These are phyloP conservation scores for Amphibolis antarctica DNA, from an alignment of 106 monocot species.

Conservation along the genomic window DNA sequence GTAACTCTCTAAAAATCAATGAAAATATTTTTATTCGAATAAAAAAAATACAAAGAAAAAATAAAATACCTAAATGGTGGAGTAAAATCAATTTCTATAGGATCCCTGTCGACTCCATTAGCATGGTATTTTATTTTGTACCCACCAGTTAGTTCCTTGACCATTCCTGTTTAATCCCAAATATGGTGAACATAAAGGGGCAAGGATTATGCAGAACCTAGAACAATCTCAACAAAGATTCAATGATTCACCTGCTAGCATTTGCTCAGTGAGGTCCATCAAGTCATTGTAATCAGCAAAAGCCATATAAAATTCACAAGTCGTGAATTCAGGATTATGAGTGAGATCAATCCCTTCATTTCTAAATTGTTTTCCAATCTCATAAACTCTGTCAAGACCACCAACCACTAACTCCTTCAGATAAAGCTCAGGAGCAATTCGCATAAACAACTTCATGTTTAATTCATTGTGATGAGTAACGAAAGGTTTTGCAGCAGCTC, in stretches of 20 bases:
- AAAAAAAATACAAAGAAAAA: neutral
- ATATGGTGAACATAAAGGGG: no score
- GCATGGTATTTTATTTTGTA: slow-evolving; percentile 91
- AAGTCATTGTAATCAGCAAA: slow-evolving; percentile 94
- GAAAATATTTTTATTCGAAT: neutral
- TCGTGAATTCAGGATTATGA: slow-evolving; percentile 99
- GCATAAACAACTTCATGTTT: slow-evolving; percentile 85
- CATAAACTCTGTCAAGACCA: slow-evolving; percentile 83
- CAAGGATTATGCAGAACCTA: no score
- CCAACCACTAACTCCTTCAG: slow-evolving; percentile 86
- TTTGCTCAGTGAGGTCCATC: slow-evolving; percentile 75
- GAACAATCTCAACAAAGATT: no score
- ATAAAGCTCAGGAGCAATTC: slow-evolving; percentile 87
- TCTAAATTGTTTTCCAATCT: slow-evolving; percentile 95
- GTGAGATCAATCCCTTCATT: slow-evolving; percentile 98
- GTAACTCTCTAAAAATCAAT: neutral
- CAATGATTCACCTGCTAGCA: slow-evolving; percentile 69
- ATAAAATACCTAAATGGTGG: slow-evolving; percentile 72
- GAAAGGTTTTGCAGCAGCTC: slow-evolving; percentile 91
- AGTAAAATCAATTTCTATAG: slow-evolving; percentile 92
- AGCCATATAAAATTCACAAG: slow-evolving; percentile 98
- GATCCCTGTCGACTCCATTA: slow-evolving; percentile 70
- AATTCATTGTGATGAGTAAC: slow-evolving; percentile 88
- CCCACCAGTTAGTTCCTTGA: slow-evolving; percentile 79
- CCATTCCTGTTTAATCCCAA: slow-evolving; percentile 68